These are phyloP conservation scores for Solanum pennellii DNA, from an alignment of 257 asterid species.

Conservation along the genomic window DNA sequence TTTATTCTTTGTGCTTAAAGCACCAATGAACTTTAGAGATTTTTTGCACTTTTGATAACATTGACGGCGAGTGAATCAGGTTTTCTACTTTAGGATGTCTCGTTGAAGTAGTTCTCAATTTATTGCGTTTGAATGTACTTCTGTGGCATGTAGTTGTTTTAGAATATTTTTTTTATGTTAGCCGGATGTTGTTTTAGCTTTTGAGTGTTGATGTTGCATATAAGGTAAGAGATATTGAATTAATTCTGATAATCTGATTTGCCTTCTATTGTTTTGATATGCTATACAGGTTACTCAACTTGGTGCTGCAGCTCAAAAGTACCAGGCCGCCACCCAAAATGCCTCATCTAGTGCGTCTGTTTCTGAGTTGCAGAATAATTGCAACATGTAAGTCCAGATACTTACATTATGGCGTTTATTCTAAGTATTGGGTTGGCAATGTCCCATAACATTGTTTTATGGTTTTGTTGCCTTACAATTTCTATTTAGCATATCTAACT, in stretches of 20 bases:
- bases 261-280: neutral
- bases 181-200: neutral
- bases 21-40: neutral
- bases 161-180: no score
- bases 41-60: neutral
- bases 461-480: neutral
- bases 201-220: neutral
- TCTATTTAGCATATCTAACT: neutral
- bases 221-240: neutral
- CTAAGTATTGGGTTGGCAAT: neutral
- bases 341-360: conserved; percentile 52
- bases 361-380: conserved; percentile 84
- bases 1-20: neutral
- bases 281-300: conserved; percentile 76
- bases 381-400: conserved; percentile 66
- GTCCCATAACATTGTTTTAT: neutral
- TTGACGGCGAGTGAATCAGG: neutral
- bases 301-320: conserved; percentile 93
- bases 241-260: neutral
- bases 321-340: conserved; percentile 83
- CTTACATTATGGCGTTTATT: neutral
- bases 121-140: neutral
- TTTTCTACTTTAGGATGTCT: neutral
- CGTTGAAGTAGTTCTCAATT: neutral
- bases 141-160: neutral